Evolutionary conservation across 2,329 filamentous ascomycete species (phyloP).

Genomic region (Verticillium zaregamsianum): DNA sequence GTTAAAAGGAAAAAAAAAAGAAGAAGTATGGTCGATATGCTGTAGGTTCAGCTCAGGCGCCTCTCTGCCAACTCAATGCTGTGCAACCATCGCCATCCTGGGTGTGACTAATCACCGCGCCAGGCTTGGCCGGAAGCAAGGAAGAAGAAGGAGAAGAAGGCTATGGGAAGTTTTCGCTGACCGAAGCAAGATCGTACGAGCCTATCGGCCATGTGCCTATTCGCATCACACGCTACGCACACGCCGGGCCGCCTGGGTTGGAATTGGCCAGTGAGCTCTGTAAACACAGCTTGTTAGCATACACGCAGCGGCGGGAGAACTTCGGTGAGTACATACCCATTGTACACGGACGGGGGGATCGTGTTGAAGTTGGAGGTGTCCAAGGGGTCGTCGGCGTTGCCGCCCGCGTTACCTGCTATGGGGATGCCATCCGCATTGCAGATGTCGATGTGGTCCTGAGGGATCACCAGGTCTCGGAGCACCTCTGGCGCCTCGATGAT

Average conservation of each 20-base stretch:
- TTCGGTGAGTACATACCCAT: constrained; percentile 33
- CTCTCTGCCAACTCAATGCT: too few relatives aligned
- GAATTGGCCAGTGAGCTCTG: background rate
- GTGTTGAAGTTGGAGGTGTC: constrained; percentile 51
- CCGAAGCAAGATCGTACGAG: background rate
- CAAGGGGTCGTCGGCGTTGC: constrained; percentile 51
- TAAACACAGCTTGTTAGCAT: background rate
- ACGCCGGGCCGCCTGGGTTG: background rate
- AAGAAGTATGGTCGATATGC: background rate
- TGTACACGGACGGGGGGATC: constrained; percentile 39
- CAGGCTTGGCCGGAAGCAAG: too few relatives aligned
- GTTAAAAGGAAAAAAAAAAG: background rate
- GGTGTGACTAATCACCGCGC: too few relatives aligned
- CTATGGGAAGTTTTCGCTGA: too few relatives aligned
- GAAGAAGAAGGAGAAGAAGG: too few relatives aligned
- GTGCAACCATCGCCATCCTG: too few relatives aligned
- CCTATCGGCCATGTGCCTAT: background rate
- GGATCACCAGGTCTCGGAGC: constrained; percentile 52
- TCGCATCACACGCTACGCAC: background rate
- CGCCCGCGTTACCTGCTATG: constrained; percentile 62
- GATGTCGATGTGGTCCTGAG: constrained; percentile 49
- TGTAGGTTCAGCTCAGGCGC: background rate
- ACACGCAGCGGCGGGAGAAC: background rate
- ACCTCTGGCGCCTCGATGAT: constrained; percentile 54
- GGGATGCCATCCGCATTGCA: constrained; percentile 43